Percentiles rank a stretch among this genome's conserved stretches.
Evolutionary conservation across 169 alveolate species (phyloP).

Genomic region (Eimeria falciformis): DNA sequence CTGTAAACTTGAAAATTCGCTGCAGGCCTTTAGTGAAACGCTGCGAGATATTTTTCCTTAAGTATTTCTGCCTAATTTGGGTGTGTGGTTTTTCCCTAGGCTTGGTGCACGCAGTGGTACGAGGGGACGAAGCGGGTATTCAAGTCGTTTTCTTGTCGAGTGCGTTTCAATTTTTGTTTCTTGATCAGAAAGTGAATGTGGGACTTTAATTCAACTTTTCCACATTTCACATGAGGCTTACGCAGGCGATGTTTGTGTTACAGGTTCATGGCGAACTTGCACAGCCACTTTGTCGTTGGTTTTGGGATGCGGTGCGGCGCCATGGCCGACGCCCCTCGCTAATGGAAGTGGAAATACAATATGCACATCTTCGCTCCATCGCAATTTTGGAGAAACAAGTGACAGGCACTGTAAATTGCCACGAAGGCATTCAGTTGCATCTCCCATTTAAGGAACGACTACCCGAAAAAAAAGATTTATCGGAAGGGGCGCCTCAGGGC

Average conservation of each 20-base stretch:
- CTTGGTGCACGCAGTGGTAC: conserved; percentile 53
- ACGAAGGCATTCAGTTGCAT: too few relatives aligned
- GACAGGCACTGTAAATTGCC: too few relatives aligned
- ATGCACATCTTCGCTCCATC: neutral
- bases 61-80: too few relatives aligned
- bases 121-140: conserved; percentile 43
- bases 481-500: too few relatives aligned
- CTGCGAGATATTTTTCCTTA: too few relatives aligned
- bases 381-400: neutral
- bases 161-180: neutral
- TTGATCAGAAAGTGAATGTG: too few relatives aligned
- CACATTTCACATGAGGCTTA: neutral
- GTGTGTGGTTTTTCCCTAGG: neutral
- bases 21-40: too few relatives aligned
- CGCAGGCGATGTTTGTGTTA: too few relatives aligned
- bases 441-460: too few relatives aligned
- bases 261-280: neutral
- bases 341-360: neutral
- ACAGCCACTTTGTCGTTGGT: neutral
- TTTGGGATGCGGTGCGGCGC: neutral
- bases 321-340: neutral
- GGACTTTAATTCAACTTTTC: too few relatives aligned
- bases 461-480: too few relatives aligned
- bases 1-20: too few relatives aligned
- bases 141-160: conserved; percentile 34